phyloP scores from a whole-genome alignment of 2,329 filamentous ascomycete species.

The Immersiporthe knoxdaviesiana region DNA sequence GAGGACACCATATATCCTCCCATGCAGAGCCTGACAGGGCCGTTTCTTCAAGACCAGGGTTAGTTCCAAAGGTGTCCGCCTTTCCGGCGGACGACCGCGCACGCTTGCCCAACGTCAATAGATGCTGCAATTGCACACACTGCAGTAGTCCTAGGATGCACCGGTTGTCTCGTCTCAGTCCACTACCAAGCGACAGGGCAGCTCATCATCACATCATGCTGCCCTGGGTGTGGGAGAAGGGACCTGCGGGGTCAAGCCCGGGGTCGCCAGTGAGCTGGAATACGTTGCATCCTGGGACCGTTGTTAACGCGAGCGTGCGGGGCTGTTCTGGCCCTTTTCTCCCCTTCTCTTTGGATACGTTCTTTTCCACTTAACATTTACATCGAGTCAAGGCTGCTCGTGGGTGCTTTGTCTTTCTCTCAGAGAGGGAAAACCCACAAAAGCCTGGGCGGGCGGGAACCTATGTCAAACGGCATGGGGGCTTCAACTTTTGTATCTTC shows the following conservation, averaged over 20 bases:
- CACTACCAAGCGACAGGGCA: slow-evolving; percentile 20
- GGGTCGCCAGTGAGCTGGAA: slow-evolving; percentile 19
- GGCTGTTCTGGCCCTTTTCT: slow-evolving; percentile 4
- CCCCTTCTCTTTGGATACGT: not conserved
- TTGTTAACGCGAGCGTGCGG: slow-evolving; percentile 23
- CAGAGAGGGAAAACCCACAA: not conserved
- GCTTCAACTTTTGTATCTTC: not conserved
- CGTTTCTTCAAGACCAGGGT: slow-evolving; percentile 10
- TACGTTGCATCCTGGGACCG: slow-evolving; percentile 7
- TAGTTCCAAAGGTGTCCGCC: slow-evolving; percentile 22
- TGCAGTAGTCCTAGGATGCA: slow-evolving; percentile 14
- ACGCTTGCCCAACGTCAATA: slow-evolving; percentile 18
- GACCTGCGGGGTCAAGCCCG: slow-evolving; percentile 21
- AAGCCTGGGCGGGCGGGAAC: slow-evolving; percentile 24
- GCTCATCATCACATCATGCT: not conserved
- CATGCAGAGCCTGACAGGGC: slow-evolving; percentile 17
- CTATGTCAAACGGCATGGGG: slow-evolving; percentile 14
- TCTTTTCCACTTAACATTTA: not conserved
- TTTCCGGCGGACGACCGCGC: slow-evolving; percentile 21
- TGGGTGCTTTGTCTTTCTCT: not conserved
- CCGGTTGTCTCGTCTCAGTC: slow-evolving; percentile 14
- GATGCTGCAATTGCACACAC: slow-evolving; percentile 22
- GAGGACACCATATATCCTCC: slow-evolving; percentile 29
- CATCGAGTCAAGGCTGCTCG: slow-evolving; percentile 22
- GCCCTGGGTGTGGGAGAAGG: slow-evolving; percentile 21